A percentile compares a stretch with the other conserved stretches of the same genome.
Evolutionary conservation across 1,284 basidiomycete species (phyloP).

Genomic region (Sanguinoderma infundibulare): DNA sequence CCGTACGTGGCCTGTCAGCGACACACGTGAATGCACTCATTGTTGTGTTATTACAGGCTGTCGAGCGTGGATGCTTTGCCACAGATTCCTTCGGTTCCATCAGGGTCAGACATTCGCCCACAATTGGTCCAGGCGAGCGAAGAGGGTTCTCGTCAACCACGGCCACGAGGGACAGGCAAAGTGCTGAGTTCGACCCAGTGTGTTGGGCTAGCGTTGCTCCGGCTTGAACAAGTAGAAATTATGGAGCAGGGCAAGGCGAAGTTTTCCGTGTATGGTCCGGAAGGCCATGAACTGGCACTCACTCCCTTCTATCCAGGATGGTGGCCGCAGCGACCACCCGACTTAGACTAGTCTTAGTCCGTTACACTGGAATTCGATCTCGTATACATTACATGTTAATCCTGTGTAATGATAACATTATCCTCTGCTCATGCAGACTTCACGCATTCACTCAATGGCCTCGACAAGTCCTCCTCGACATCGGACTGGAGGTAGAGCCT

Average conservation of each 20-base stretch:
- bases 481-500: background rate
- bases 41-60: background rate
- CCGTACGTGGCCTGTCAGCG: conserved; percentile 6
- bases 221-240: conserved; percentile 64
- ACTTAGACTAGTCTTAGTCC: background rate
- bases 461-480: background rate
- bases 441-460: background rate
- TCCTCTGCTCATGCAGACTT: background rate
- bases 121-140: conserved; percentile 13
- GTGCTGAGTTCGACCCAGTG: conserved; percentile 61
- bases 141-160: conserved; percentile 30
- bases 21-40: too few species aligned
- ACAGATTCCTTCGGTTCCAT: conserved; percentile 21
- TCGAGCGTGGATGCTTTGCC: background rate
- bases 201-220: conserved; percentile 70
- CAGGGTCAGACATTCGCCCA: conserved; percentile 30
- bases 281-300: conserved; percentile 44
- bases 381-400: background rate
- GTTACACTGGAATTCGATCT: background rate
- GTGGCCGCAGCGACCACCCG: conserved; percentile 55
- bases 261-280: conserved; percentile 43
- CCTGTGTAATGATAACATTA: background rate
- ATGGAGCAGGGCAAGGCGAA: conserved; percentile 42
- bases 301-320: conserved; percentile 69
- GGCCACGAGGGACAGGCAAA: conserved; percentile 70